phyloP scores from a whole-genome alignment of 1,139 yeast species.

The Geotrichum bryndzae region DNA sequence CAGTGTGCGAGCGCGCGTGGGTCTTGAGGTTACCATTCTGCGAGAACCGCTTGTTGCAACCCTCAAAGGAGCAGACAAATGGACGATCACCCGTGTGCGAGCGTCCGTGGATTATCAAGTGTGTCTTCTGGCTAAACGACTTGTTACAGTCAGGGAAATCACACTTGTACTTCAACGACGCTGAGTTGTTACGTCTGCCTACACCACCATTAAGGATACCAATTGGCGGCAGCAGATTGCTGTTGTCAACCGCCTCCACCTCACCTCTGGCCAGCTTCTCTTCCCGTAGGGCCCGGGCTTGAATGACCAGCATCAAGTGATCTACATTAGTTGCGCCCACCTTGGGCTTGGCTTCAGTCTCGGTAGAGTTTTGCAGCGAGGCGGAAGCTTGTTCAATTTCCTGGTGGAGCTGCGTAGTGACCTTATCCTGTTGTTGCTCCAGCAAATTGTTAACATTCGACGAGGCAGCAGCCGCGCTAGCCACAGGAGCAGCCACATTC shows the following conservation, averaged over 20 bases:
- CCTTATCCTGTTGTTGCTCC: slow-evolving; percentile 6
- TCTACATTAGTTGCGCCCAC: slow-evolving; percentile 86
- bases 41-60: slow-evolving; percentile 69
- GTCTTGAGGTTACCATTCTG: slow-evolving; percentile 91
- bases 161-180: slow-evolving; percentile 51
- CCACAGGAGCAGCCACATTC: background rate
- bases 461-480: slow-evolving; percentile 2
- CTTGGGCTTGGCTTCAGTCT: slow-evolving; percentile 43
- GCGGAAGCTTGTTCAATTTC: slow-evolving; percentile 12
- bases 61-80: slow-evolving; percentile 59
- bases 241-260: slow-evolving; percentile 24
- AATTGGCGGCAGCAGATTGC: slow-evolving; percentile 52
- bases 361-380: slow-evolving; percentile 2
- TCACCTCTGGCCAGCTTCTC: slow-evolving; percentile 28
- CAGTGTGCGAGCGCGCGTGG: slow-evolving; percentile 76
- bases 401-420: slow-evolving; percentile 4
- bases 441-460: slow-evolving; percentile 2
- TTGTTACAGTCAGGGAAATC: slow-evolving; percentile 58
- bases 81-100: slow-evolving; percentile 69
- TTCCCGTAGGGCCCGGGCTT: slow-evolving; percentile 74
- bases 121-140: slow-evolving; percentile 87
- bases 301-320: slow-evolving; percentile 81
- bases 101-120: slow-evolving; percentile 78
- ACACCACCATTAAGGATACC: slow-evolving; percentile 77
- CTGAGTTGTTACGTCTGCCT: slow-evolving; percentile 51